Evolutionary conservation across 2,329 filamentous ascomycete genomes (phyloP), one percentile per base, ranked within the genome.

Genomic region (Cytospora chrysosperma): DNA sequence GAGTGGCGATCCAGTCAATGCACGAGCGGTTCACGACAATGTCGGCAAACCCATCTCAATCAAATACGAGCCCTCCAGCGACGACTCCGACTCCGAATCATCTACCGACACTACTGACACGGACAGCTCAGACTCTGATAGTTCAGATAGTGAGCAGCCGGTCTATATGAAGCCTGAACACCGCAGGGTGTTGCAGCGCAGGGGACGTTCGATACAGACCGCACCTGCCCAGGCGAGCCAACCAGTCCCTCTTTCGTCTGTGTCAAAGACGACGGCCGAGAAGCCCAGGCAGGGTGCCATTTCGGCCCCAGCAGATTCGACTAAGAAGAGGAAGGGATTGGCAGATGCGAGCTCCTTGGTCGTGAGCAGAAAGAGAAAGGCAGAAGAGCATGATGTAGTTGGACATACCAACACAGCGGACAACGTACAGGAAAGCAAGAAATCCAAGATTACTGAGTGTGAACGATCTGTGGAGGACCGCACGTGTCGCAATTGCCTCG

Each of bases 11-110:
- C 13, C 0, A 1, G 4, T 3, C 15, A 27, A 21, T 8, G 2
- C 0, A 1, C 12, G 4, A 3, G 10, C 17, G 49, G 3, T 52
- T 13, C 15, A 40, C 8, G 1, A 37, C 5, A 27, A 0, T 13
- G 5, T 8, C 17, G 12, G 15, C 2, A 7, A 15, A 2, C 12
- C n/a, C 7, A 19, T 7, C n/a, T 32, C 27, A 2, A 21, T 13
- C 1, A 6, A 57, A 4, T 3, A 26, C 2, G 43, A 2, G 2
- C 8, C 40, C 6, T 4, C 27, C 1, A 8, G 9, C 12, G 12
- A 32, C 6, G 2, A 8, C 27, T 50, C 40, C 15, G 40, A 12
- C 4, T 30, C 28, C 15, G n/a, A n/a, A n/a, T n/a, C n/a, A n/a
- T n/a, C n/a, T n/a, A n/a, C 2, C 15, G n/a, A 58, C 21, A 51